Base-by-base conservation (phyloP, 768 basidiomycete species). In the Candolleomyces efflorescens region DNA sequence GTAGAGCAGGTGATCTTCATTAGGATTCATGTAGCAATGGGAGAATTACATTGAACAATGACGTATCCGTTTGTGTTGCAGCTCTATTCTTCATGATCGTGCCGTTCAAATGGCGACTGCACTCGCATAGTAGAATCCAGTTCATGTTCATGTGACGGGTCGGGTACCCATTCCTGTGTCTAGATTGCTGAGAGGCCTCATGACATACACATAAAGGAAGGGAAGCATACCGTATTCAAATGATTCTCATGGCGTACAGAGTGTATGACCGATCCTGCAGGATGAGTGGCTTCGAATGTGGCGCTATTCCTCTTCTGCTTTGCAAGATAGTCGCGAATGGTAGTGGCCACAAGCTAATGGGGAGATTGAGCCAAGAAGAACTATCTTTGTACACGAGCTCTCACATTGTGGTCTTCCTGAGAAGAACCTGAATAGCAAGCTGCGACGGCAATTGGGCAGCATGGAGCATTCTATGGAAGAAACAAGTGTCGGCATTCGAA, bases 351-450 rank as follows among this genome's bases (percentile, higher is more conserved):
- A 53, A 90, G 76, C 89, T 90, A 36, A 56, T n/a, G 39, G 36
- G 17, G 37, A 44, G n/a, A 47, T 5, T 32, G 32, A 49, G 44
- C 55, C 36, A 47, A 56, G 44, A 20, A 54, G 15, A 15, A 38
- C 37, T 50, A 23, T 26, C 27, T 23, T 15, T 18, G 20, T 26
- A 47, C 54, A 50, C 36, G 38, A 24, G 48, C 13, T 68, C 86
- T 56, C 64, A 92, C 90, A 59, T 77, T 81, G 64, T 92, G 90
- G 68, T 92, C 90, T 56, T 92, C 90, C 55, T 82, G 78, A 47
- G 86, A 89, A 44, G 89, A 89, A 24, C 90, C 90, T 15, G 90
- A 92, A 69, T 89, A 92, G 62, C 86, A 88, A 3, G 86, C 90
- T 24, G 81, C 84, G 17, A 92, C 73, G 5, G 85, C 90, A 56